These are phyloP conservation scores for Ustilago vetiveriae DNA, from an alignment of 1,284 basidiomycete genomes.

Conservation along the genomic window DNA sequence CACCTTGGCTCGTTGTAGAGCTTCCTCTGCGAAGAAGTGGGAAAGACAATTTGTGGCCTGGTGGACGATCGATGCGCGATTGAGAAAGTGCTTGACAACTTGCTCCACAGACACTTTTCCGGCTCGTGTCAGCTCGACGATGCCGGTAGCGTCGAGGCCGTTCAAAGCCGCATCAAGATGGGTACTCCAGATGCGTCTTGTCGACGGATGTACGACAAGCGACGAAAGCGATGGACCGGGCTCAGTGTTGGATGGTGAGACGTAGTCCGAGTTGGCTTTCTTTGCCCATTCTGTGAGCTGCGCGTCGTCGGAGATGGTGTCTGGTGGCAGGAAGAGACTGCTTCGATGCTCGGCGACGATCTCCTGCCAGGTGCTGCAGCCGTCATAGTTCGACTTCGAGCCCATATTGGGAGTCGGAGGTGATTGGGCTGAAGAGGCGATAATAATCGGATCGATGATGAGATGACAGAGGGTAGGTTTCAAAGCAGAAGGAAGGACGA, in stretches of 20 bases:
- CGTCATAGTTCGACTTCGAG: background rate
- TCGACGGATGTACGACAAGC: slow-evolving; percentile 10
- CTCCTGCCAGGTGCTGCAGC: slow-evolving; percentile 20
- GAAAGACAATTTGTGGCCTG: slow-evolving; percentile 50
- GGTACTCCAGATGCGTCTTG: slow-evolving; percentile 15
- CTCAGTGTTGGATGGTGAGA: slow-evolving; percentile 6
- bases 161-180: slow-evolving; percentile 10
- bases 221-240: slow-evolving; percentile 24
- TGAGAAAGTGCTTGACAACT: slow-evolving; percentile 25
- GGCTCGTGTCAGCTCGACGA: slow-evolving; percentile 18
- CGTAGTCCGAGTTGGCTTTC: slow-evolving; percentile 6
- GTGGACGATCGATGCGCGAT: slow-evolving; percentile 38
- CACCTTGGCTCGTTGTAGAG: slow-evolving; percentile 14
- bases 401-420: background rate
- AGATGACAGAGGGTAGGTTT: too few relatives aligned
- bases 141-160: slow-evolving; percentile 26
- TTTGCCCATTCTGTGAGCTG: slow-evolving; percentile 15
- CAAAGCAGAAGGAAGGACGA: too few relatives aligned
- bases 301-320: slow-evolving; percentile 9
- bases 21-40: slow-evolving; percentile 30
- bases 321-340: slow-evolving; percentile 3
- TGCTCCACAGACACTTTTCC: slow-evolving; percentile 20
- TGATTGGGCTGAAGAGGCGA: too few relatives aligned
- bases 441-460: too few relatives aligned
- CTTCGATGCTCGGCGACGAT: slow-evolving; percentile 25